phyloP scores from a whole-genome alignment of 1,139 yeast species.

The Blastobotrys illinoisensis region DNA sequence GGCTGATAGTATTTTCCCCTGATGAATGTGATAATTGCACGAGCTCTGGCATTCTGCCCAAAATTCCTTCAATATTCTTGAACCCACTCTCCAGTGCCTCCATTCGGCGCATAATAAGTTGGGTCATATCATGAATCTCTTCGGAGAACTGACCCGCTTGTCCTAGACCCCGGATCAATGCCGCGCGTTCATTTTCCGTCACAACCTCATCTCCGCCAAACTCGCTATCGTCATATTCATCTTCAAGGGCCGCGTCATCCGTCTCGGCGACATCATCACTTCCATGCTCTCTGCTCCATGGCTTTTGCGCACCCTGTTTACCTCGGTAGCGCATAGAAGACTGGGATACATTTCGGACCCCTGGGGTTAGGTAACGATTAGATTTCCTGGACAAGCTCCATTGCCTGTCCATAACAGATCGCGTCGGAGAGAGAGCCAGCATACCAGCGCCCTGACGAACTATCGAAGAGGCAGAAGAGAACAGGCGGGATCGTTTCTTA shows the following conservation, averaged over 20 bases:
- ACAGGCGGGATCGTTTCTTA: constrained; percentile 11
- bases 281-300: not conserved
- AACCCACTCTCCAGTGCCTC: constrained; percentile 18
- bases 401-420: constrained; percentile 8
- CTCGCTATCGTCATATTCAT: constrained; percentile 1
- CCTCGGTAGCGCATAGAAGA: not conserved
- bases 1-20: not conserved
- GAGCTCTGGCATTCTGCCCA: constrained; percentile 10
- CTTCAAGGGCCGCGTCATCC: not conserved
- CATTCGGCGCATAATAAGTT: constrained; percentile 17
- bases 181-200: constrained; percentile 3
- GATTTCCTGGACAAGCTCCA: constrained; percentile 2
- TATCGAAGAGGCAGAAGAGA: constrained; percentile 18
- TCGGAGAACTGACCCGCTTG: constrained; percentile 11
- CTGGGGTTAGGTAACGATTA: not conserved
- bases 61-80: constrained; percentile 17
- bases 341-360: not conserved
- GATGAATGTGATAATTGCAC: not conserved
- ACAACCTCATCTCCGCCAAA: not conserved
- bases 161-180: constrained; percentile 3
- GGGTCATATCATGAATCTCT: constrained; percentile 17
- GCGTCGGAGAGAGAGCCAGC: constrained; percentile 18
- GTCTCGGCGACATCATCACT: constrained; percentile 1
- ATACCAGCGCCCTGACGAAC: constrained; percentile 12
- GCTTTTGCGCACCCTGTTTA: not conserved